Conservation (phyloP, 2,329 filamentous ascomycete species). For the Fusarium proliferatum region DNA sequence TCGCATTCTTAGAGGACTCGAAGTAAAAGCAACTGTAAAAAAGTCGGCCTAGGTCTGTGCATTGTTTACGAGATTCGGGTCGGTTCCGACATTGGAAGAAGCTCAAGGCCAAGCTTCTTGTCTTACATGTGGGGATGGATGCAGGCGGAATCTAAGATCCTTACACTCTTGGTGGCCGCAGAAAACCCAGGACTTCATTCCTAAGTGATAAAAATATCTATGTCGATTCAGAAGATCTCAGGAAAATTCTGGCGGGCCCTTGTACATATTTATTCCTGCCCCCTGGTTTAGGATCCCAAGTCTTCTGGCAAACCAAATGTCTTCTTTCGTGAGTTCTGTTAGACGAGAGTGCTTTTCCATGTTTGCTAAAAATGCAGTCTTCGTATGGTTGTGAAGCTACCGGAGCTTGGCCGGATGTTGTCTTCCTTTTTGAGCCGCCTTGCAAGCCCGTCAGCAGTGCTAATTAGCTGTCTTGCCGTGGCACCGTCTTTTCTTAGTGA, state of each 20-base stretch:
- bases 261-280: neutral
- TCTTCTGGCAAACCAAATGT: neutral
- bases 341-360: neutral
- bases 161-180: neutral
- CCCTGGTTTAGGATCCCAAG: neutral
- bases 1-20: conserved; percentile 1
- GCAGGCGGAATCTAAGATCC: conserved; percentile 4
- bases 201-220: neutral
- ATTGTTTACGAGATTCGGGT: neutral
- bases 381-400: conserved; percentile 17
- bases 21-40: neutral
- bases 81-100: conserved; percentile 8
- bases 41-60: neutral
- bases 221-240: neutral
- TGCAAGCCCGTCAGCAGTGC: conserved; percentile 17
- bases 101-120: conserved; percentile 27
- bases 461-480: neutral
- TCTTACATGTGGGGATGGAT: conserved; percentile 20
- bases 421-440: conserved; percentile 3
- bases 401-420: conserved; percentile 7
- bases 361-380: conserved; percentile 8
- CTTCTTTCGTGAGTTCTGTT: neutral
- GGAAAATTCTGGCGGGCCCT: neutral
- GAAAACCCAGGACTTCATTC: neutral
- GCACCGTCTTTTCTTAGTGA: conserved; percentile 1